Base-by-base conservation (phyloP, 345 rosid species). In the Clarkia xantiana region DNA sequence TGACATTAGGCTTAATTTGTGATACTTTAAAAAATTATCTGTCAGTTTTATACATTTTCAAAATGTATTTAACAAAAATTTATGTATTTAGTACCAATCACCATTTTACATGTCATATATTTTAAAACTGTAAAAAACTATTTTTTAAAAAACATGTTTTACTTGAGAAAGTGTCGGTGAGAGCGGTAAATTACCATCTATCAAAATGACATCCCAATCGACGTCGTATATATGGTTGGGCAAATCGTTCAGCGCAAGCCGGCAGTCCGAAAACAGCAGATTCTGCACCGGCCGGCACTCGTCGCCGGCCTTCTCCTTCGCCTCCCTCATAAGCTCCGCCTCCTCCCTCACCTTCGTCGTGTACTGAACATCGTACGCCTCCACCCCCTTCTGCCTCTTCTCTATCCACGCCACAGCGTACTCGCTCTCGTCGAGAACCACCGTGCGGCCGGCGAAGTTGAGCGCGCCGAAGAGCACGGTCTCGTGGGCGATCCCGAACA, bases 221-320 rank as follows among this genome's bases (percentile, higher is more conserved):
- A 81, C 62, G 22, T 83, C 81, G 53, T 90, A 90, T 6, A 86
- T 70, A 45, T 82, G 85, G 67, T 90, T 83, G 0, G 94, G 97
- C 62, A 90, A 54, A 53, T 81, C 94, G 53, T 90, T 90, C 44
- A 90, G 71, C 1, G 73, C 96, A 0, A 90, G 63, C 43, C 65
- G 72, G 63, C 97, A 90, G 22, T 90, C 96, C 0, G 96, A 90
- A 71, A 81, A 90, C 17, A 90, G 46, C 1, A 90, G 76, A 60
- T 90, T 86, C 69, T 86, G 97, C n/a, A 83, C 86, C 2, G 96
- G 97, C 51, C 72, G 53, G 58, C 97, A 90, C 18, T 90, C 94
- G 40, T 44, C 52, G 10, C 44, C 15, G 20, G 57, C 58, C 45
- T 62, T 79, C 15, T 66, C 57, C 54, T 56, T 76, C 0, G 80